Base-by-base conservation (phyloP, 495 filamentous ascomycete species). In the Aspergillus bertholletiae region DNA sequence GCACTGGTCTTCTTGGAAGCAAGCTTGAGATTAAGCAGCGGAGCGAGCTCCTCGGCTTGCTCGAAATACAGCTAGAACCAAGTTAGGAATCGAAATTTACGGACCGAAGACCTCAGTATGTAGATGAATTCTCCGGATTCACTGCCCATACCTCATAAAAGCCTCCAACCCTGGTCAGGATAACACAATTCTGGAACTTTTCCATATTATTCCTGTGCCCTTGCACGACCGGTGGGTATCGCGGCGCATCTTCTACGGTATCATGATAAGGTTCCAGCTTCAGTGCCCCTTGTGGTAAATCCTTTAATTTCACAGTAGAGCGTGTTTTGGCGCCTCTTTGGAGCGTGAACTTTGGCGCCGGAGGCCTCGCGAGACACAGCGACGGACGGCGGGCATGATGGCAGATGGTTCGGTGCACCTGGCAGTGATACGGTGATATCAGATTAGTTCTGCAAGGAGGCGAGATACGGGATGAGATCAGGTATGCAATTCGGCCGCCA, bases 131-230 rank as follows among this genome's bases (percentile, higher is more conserved):
- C 3, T 34, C 9, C 13, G n/a, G 5, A 15, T 28, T 7, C 12
- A 13, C 2, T 34, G 23, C 21, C 48, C 53, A 26, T 74, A 84
- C 80, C 73, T 97, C 94, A 73, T 97, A 98, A 71, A 98, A 98
- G 49, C 89, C 83, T 46, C 94, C 94, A 13, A 98, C 90, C 32
- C 92, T 80, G 4, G 94, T 98, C 50, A 98, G 72, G 20, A 98
- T 65, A 22, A 97, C 87, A 69, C 90, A 96, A 58, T 92, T 88
- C 60, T 85, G 82, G 74, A 95, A 96, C 58, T 86, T 90, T 53
- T 83, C 80, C 88, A 98, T 96, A 65, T 96, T 93, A 54, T 86
- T 88, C 32, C 84, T 80, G n/a, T 89, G 91, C 63, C 95, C 90
- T 59, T 89, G 84, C n/a, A 97, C 75, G 11, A 96, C 90, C 11